Evolutionary conservation across 495 filamentous ascomycete genomes (phyloP).

Genomic region (Penicillium malachiteum): DNA sequence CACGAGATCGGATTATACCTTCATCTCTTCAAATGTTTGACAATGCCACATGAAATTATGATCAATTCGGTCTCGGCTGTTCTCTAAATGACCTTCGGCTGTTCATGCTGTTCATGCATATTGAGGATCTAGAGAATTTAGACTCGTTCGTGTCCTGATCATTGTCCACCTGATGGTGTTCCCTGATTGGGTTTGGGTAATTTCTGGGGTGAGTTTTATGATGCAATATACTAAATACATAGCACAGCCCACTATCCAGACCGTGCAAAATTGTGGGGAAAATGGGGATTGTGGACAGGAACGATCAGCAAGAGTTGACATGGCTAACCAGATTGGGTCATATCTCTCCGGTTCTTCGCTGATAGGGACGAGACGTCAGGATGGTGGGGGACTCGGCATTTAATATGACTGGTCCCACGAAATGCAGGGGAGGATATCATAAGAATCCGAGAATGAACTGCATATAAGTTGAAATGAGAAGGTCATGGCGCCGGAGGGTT

Average conservation of each 20-base stretch:
- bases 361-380: not conserved
- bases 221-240: not conserved
- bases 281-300: not conserved
- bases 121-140: no score
- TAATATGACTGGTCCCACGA: not conserved
- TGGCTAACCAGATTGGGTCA: not conserved
- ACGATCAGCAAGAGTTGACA: not conserved
- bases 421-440: not conserved
- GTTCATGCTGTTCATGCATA: no score
- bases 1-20: no score
- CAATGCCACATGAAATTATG: no score
- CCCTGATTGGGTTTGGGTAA: not conserved
- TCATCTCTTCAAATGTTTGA: no score
- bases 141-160: no score
- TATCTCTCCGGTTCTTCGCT: constrained; percentile 1
- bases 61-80: no score
- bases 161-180: not conserved
- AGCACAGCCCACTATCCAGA: not conserved
- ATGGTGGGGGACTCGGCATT: not conserved
- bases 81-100: no score
- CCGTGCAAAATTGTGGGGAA: not conserved
- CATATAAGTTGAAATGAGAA: not conserved
- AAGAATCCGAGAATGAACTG: no score
- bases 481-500: not conserved
- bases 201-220: not conserved